Conservation (phyloP, 345 rosid species). For the Gossypium arboreum region DNA sequence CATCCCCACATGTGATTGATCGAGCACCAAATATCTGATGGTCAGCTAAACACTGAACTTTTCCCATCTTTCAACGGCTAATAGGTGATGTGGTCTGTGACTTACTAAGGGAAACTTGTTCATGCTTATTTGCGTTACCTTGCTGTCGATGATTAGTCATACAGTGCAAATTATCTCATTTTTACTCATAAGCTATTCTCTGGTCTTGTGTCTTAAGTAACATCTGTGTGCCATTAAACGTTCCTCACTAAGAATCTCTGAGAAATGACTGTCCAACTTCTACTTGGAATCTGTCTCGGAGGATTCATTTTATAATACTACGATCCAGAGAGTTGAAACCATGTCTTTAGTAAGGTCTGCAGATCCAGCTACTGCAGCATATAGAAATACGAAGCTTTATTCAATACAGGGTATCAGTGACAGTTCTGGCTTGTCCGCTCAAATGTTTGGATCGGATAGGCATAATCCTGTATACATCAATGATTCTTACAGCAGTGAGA, state of each 20-base stretch:
- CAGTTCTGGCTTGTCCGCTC: slow-evolving; percentile 37
- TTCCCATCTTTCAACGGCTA: too few relatives aligned
- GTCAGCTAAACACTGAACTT: too few relatives aligned
- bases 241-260: not conserved
- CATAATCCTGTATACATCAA: slow-evolving; percentile 46
- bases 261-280: not conserved
- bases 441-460: slow-evolving; percentile 45
- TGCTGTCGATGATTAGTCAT: too few relatives aligned
- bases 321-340: slow-evolving; percentile 15
- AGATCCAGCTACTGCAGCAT: slow-evolving; percentile 51
- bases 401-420: slow-evolving; percentile 45
- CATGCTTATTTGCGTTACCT: too few relatives aligned
- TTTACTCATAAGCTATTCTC: not conserved
- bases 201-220: not conserved
- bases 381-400: slow-evolving; percentile 52
- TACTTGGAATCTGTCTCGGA: slow-evolving; percentile 17
- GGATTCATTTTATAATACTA: slow-evolving; percentile 22
- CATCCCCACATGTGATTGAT: too few relatives aligned
- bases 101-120: too few relatives aligned
- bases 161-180: not conserved
- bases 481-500: slow-evolving; percentile 60
- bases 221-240: not conserved
- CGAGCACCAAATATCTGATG: too few relatives aligned
- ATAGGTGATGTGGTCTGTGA: too few relatives aligned
- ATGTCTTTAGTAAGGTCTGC: slow-evolving; percentile 71